Base-by-base conservation (phyloP, 257 asterid species). In the Solanum sejunctum region DNA sequence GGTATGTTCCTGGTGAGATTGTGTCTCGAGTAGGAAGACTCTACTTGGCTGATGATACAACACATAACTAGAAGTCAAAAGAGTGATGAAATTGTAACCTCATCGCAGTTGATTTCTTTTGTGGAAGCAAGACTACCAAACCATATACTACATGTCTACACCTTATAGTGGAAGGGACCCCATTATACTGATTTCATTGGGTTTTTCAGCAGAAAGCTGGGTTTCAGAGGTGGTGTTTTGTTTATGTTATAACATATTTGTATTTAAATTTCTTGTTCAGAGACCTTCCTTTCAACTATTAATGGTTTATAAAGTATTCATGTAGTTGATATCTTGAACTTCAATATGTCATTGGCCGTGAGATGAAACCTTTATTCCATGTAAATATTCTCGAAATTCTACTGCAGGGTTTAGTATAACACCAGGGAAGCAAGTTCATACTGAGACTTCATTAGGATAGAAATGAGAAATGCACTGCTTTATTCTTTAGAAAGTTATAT, bases 251-350 rank as follows among this genome's bases (percentile, higher is more conserved):
- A 26, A 13, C 45, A 26, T 10, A 18, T 8, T 78, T 52, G 82
- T 52, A 77, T 41, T 81, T 94, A 20, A 96, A 92, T 81, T 91
- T 91, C 87, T 89, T 83, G 85, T 98, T 91, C 73, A 92, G 26
- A 51, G 47, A 26, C 5, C 23, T 23, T 51, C 41, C 60, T 21
- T 77, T 15, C 82, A 91, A 87, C 88, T 69, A 89, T 90, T 85
- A 45, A 83, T 89, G 32, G 90, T 91, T 58, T 81, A 66, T 89
- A 83, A 84, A 21, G 64, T 88, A 86, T 92, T n/a, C 93, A 95
- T 88, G 94, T 92, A 87, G 92, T 39, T n/a, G 8, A 70, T 70
- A 70, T 82, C 73, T 9, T 43, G 78, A 83, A 71, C 66, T 45
- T 83, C 45, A 47, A 49, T 52, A 20, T 41, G 49, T 83, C 47